Conservation (phyloP, 140 eudicot species). For the Senecio squalidus region DNA sequence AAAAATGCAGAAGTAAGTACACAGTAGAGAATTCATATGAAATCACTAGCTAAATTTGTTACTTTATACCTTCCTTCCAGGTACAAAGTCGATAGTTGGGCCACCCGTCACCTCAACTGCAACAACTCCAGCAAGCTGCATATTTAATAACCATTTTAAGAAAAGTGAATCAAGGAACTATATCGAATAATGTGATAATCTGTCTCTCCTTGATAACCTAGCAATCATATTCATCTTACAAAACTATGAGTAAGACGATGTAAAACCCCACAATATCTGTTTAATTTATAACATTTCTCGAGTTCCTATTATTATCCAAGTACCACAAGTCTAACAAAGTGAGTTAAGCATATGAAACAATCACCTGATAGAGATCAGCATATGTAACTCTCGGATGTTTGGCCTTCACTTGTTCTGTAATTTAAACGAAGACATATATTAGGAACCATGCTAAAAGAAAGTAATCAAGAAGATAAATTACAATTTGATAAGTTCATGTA, state of each 20-base stretch:
- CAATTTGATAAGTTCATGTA: background rate
- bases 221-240: too few relatives aligned
- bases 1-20: background rate
- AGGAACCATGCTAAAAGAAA: background rate
- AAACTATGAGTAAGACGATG: too few relatives aligned
- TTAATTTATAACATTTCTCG: background rate
- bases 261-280: background rate
- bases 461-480: too few relatives aligned
- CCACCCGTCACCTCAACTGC: constrained; percentile 99
- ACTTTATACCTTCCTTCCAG: constrained; percentile 81
- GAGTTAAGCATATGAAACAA: background rate
- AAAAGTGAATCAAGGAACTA: background rate
- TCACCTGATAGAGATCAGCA: constrained; percentile 97
- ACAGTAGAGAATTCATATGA: background rate
- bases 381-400: constrained; percentile 75
- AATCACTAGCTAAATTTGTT: background rate
- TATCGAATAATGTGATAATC: too few relatives aligned
- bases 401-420: constrained; percentile 72
- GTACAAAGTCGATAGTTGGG: constrained; percentile 71
- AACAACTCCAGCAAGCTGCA: constrained; percentile 96
- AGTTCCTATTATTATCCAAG: background rate
- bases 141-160: background rate
- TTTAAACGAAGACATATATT: background rate
- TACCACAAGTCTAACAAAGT: background rate
- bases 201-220: too few relatives aligned